Conservation (phyloP, 2,329 filamentous ascomycete genomes). For the Pseudocercospora macadamiae region DNA sequence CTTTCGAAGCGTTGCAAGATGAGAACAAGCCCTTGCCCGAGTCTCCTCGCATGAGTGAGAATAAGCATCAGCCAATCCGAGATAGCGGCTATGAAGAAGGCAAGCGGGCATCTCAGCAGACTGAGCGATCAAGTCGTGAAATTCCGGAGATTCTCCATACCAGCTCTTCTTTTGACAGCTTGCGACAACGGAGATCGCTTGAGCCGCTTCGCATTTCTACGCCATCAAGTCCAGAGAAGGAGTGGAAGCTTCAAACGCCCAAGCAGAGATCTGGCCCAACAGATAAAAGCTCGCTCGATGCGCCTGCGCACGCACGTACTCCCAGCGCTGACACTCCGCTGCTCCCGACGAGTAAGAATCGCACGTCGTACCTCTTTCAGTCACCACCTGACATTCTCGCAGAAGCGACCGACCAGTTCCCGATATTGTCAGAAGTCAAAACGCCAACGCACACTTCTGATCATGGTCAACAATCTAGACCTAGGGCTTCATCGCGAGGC, state of each 20-base stretch:
- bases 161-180: slow-evolving; percentile 32
- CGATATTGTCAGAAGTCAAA: slow-evolving; percentile 8
- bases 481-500: slow-evolving; percentile 8
- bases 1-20: slow-evolving; percentile 21
- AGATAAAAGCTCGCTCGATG: slow-evolving; percentile 3
- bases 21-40: background rate
- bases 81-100: slow-evolving; percentile 49
- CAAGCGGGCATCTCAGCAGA: slow-evolving; percentile 30
- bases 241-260: slow-evolving; percentile 23
- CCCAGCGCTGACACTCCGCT: slow-evolving; percentile 40
- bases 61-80: slow-evolving; percentile 36
- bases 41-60: background rate
- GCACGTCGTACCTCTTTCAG: slow-evolving; percentile 51
- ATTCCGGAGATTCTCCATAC: slow-evolving; percentile 25
- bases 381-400: slow-evolving; percentile 41
- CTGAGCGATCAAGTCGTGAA: slow-evolving; percentile 19
- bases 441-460: slow-evolving; percentile 13
- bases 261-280: slow-evolving; percentile 27
- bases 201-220: slow-evolving; percentile 36
- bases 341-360: slow-evolving; percentile 49
- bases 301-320: slow-evolving; percentile 22
- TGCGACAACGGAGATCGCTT: slow-evolving; percentile 34
- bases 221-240: slow-evolving; percentile 16
- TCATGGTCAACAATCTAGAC: background rate
- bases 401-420: slow-evolving; percentile 13